These are phyloP conservation scores for Colletotrichum sp. DNA, from an alignment of 2,329 filamentous ascomycete genomes.

Conservation along the genomic window DNA sequence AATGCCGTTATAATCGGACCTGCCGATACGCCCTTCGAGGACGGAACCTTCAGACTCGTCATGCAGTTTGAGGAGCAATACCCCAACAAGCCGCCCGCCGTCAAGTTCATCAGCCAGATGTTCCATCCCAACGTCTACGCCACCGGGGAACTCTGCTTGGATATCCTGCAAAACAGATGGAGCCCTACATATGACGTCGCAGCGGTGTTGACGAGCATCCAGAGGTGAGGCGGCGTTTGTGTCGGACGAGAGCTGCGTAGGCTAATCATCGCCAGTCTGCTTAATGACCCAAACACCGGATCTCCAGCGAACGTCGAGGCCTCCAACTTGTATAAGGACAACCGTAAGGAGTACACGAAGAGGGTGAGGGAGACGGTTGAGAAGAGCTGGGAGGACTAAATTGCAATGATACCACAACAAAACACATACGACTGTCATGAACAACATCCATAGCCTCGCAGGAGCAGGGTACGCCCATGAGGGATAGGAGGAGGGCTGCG, in stretches of 20 bases:
- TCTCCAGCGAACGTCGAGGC: slow-evolving; percentile 98
- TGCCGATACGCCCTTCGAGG: slow-evolving; percentile 96
- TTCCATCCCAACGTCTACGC: slow-evolving; percentile 99
- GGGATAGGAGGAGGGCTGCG: not conserved
- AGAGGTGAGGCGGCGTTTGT: slow-evolving; percentile 67
- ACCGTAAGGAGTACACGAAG: slow-evolving; percentile 95
- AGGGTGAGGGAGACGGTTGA: slow-evolving; percentile 95
- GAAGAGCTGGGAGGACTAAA: slow-evolving; percentile 96
- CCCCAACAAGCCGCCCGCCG: slow-evolving; percentile 95
- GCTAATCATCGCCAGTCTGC: slow-evolving; percentile 61
- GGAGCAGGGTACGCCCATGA: not conserved
- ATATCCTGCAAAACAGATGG: slow-evolving; percentile 98
- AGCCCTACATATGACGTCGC: slow-evolving; percentile 98
- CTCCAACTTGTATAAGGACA: slow-evolving; percentile 98
- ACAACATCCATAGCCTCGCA: not conserved
- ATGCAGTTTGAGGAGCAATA: slow-evolving; percentile 99
- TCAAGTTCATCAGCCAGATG: slow-evolving; percentile 99
- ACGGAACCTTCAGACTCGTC: slow-evolving; percentile 94
- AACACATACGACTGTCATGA: slow-evolving; percentile 15
- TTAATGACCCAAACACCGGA: slow-evolving; percentile 98
- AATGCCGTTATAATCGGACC: slow-evolving; percentile 98
- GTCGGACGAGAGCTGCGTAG: not conserved
- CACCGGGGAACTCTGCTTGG: slow-evolving; percentile 92
- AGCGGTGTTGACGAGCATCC: slow-evolving; percentile 94
- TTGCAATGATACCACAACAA: slow-evolving; percentile 4